Evolutionary conservation across 352 stramenopile species (phyloP).

Genomic region (Phytophthora pseudosyringae): DNA sequence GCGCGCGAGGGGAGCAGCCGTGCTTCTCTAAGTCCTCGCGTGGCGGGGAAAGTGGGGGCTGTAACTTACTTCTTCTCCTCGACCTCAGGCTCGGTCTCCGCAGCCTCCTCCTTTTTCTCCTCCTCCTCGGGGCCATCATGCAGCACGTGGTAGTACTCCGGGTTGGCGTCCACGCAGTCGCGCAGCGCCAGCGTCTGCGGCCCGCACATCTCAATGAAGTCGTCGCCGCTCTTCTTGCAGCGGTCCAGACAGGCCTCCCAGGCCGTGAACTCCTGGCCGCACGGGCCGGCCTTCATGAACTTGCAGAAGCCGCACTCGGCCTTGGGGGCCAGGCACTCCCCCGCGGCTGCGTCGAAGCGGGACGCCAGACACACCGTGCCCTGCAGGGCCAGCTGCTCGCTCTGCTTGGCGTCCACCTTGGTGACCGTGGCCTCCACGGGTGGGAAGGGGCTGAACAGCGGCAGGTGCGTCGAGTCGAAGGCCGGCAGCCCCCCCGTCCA

Average conservation of each 20-base stretch:
- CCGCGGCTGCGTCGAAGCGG: constrained; percentile 59
- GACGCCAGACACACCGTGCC: constrained; percentile 77
- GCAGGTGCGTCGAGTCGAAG: constrained; percentile 76
- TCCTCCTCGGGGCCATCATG: constrained; percentile 64
- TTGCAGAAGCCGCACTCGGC: constrained; percentile 91
- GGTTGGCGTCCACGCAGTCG: constrained; percentile 88
- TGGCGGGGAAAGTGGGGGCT: not conserved
- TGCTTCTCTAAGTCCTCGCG: constrained; percentile 34
- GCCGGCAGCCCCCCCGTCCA: constrained; percentile 71
- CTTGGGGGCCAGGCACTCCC: constrained; percentile 65
- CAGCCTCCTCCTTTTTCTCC: constrained; percentile 11
- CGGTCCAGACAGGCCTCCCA: constrained; percentile 86
- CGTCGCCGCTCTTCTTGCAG: constrained; percentile 71
- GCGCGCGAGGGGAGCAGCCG: constrained; percentile 10
- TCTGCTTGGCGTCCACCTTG: constrained; percentile 25
- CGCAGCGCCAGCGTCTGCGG: constrained; percentile 76
- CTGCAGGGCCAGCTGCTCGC: constrained; percentile 45
- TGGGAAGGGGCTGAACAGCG: constrained; percentile 85
- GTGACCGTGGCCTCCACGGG: constrained; percentile 47
- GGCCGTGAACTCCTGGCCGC: constrained; percentile 75
- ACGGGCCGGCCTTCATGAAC: constrained; percentile 91
- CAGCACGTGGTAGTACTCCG: constrained; percentile 89
- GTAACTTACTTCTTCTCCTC: constrained; percentile 32
- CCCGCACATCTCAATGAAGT: constrained; percentile 87
- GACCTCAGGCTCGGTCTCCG: constrained; percentile 9